Conservation (phyloP, 2,329 filamentous ascomycete genomes). For the Boeremia lycopersici region DNA sequence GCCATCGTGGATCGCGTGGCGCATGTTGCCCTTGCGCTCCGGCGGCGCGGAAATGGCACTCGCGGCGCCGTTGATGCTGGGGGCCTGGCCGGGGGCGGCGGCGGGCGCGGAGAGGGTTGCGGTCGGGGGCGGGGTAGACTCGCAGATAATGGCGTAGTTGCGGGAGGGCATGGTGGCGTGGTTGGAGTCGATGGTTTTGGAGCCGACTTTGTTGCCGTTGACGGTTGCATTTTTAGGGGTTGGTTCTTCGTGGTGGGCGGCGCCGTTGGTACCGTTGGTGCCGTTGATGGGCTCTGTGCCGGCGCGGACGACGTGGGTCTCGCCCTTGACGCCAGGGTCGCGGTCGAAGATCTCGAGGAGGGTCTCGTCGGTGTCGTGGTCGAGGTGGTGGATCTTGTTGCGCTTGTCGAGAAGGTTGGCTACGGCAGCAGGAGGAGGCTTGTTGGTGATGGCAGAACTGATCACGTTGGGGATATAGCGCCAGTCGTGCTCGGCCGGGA, state of each 20-base stretch:
- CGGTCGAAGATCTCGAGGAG: conserved; percentile 67
- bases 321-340: conserved; percentile 54
- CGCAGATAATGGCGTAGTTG: conserved; percentile 68
- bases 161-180: conserved; percentile 80
- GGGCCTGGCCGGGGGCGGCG: conserved; percentile 29
- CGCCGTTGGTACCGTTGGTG: conserved; percentile 26
- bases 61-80: conserved; percentile 36
- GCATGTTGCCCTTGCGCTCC: conserved; percentile 61
- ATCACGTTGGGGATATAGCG: conserved; percentile 70
- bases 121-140: conserved; percentile 48
- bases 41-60: conserved; percentile 34
- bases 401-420: conserved; percentile 67
- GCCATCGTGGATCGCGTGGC: conserved; percentile 73
- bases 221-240: conserved; percentile 18
- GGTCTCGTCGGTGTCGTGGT: conserved; percentile 68
- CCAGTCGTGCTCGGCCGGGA: conserved; percentile 63
- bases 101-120: conserved; percentile 24
- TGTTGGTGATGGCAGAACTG: conserved; percentile 70
- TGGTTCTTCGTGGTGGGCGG: conserved; percentile 6
- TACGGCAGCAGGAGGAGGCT: conserved; percentile 68
- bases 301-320: conserved; percentile 26
- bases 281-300: conserved; percentile 24
- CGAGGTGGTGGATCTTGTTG: conserved; percentile 70
- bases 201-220: conserved; percentile 36
- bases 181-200: conserved; percentile 74